Evolutionary conservation across 805 yeast genomes (phyloP).

Genomic region (Schwanniomyces yamadae): DNA sequence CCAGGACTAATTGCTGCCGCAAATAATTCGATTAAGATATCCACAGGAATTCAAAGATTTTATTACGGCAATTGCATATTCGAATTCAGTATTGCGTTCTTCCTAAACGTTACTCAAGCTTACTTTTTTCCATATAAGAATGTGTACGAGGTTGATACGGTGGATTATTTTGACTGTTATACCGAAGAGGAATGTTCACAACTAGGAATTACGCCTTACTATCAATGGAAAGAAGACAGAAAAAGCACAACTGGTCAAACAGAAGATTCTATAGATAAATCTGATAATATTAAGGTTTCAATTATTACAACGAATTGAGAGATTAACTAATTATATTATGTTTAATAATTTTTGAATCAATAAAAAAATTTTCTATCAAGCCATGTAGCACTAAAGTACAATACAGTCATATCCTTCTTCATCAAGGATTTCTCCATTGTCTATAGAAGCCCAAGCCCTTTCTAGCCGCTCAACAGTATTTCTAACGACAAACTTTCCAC

Average conservation of each 20-base stretch:
- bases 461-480: constrained; percentile 3
- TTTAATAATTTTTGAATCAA: neutral
- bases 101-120: constrained; percentile 33
- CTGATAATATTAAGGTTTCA: too few relatives aligned
- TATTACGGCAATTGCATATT: constrained; percentile 15
- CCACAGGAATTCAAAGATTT: constrained; percentile 11
- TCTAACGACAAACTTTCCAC: constrained; percentile 1
- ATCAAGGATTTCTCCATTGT: constrained; percentile 1
- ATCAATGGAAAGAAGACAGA: neutral
- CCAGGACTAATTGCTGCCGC: constrained; percentile 44
- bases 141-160: constrained; percentile 33
- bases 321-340: too few relatives aligned
- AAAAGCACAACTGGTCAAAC: too few relatives aligned
- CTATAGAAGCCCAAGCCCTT: constrained; percentile 1
- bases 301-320: too few relatives aligned
- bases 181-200: constrained; percentile 31
- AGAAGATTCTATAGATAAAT: too few relatives aligned
- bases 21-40: constrained; percentile 16
- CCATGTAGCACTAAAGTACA: neutral
- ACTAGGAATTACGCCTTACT: constrained; percentile 16
- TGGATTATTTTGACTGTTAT: constrained; percentile 38
- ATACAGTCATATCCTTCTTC: constrained; percentile 6
- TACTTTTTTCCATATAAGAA: constrained; percentile 34
- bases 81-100: constrained; percentile 29
- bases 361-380: neutral